Evolutionary conservation across 2,329 filamentous ascomycete genomes (phyloP), one percentile per base, ranked within the genome.

Genomic region (Sarocladium oryzae): DNA sequence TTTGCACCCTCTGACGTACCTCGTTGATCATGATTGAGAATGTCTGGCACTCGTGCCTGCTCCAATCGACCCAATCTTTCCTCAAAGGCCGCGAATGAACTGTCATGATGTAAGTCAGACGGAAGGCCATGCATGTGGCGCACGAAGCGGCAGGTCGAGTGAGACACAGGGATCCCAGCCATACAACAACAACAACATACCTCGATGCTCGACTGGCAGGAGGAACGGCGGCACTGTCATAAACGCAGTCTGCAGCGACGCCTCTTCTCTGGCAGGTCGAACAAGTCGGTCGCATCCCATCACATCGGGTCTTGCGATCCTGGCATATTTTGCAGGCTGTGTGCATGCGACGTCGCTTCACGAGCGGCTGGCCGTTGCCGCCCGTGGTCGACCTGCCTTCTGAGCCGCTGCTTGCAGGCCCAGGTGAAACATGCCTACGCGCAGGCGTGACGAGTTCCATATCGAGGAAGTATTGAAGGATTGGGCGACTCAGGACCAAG

Each of bases 271-370:
- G 58, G 50, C 71, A 74, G 2, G 67, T 65, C n/a, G 65, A 68
- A 57, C 71, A 74, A 11, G 73, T 66, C 21, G 71, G 71, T 55
- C 71, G 72, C n/a, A 51, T 60, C 18, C 70, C 69, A 54, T 73
- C 69, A 51, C 70, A 73, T 1, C 67, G 64, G 4, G 66, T 59
- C 54, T 73, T 73, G 43, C 68, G 66, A 49, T 68, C 64, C 24
- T 69, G 61, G 50, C 71, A 73, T 3, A 66, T 62, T 51, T 72
- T 69, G 53, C 71, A 73, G 13, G 69, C 70, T 18, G 43, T 48
- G 28, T 48, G 43, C 28, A 48, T 30, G 3, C 43, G 43, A 4
- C 43, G 43, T 3, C 43, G 43, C 28, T 48, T 48, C 26, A 32
- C 43, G 18, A 32, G 24, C 26, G 7, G 28, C 20, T 18, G 43